Evolutionary conservation across 495 filamentous ascomycete genomes (phyloP).

Genomic region (Neurospora sublineolata): DNA sequence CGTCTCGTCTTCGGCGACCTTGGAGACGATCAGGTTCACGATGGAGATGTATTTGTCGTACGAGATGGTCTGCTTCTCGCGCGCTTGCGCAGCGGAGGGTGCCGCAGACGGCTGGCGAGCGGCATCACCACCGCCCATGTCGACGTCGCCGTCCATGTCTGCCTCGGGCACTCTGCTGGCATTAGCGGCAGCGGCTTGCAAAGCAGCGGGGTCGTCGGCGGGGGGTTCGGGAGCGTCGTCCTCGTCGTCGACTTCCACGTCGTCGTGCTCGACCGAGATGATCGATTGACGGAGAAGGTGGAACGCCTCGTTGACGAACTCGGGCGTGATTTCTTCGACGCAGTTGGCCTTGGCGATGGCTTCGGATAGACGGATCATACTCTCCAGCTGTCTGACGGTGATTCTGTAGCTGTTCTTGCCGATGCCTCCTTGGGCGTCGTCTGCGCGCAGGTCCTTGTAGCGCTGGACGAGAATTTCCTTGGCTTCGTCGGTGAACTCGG

Average conservation of each 20-base stretch:
- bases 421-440: conserved; percentile 89
- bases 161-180: conserved; percentile 9
- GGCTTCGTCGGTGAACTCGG: conserved; percentile 81
- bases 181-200: conserved; percentile 31
- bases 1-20: conserved; percentile 62
- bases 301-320: conserved; percentile 83
- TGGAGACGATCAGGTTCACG: conserved; percentile 68
- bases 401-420: conserved; percentile 92
- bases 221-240: conserved; percentile 42
- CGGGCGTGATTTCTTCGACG: conserved; percentile 75
- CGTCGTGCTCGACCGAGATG: conserved; percentile 95
- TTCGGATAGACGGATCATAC: conserved; percentile 85
- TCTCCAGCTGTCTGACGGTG: conserved; percentile 91
- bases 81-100: conserved; percentile 19
- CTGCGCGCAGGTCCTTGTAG: conserved; percentile 90
- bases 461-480: conserved; percentile 75
- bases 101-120: conserved; percentile 17
- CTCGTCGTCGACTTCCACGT: conserved; percentile 90
- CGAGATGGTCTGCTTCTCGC: conserved; percentile 74
- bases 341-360: conserved; percentile 96
- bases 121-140: conserved; percentile 50
- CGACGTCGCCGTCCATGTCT: conserved; percentile 46
- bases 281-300: conserved; percentile 85
- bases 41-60: conserved; percentile 93
- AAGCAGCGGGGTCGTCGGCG: conserved; percentile 23